phyloP scores from a whole-genome alignment of 108 stramenopile species.

The Bacterosira constricta region DNA sequence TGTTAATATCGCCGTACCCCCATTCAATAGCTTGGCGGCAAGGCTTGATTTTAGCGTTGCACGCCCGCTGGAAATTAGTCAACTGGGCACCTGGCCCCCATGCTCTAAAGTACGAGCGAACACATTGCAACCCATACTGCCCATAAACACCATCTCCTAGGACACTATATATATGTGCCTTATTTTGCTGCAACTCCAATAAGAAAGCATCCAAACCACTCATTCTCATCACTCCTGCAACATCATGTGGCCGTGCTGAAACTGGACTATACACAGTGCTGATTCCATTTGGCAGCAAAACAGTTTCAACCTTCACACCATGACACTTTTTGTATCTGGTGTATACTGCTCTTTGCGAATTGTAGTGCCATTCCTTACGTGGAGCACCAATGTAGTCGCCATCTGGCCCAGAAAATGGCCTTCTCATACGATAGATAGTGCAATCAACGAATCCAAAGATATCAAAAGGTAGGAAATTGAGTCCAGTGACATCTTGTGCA shows the following conservation, averaged over 20 bases:
- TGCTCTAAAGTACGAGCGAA: too few relatives aligned
- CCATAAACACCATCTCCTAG: not conserved
- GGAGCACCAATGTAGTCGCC: not conserved
- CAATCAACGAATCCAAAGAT: conserved; percentile 28
- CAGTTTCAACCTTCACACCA: not conserved
- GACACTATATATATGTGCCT: not conserved
- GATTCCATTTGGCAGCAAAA: conserved; percentile 21
- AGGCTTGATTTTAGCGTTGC: not conserved
- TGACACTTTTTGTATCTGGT: conserved; percentile 16
- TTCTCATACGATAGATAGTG: not conserved
- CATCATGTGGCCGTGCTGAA: not conserved
- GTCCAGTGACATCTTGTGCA: not conserved
- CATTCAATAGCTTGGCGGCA: not conserved
- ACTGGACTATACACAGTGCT: conserved; percentile 11
- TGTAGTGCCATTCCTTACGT: not conserved
- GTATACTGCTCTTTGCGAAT: conserved; percentile 2
- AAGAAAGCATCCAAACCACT: not conserved
- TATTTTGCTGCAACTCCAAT: not conserved
- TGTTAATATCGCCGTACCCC: not conserved
- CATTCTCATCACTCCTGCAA: not conserved
- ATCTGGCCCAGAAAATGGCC: not conserved
- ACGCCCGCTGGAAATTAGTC: not conserved
- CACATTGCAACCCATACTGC: too few relatives aligned
- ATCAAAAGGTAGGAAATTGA: not conserved
- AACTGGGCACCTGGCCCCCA: not conserved